Evolutionary conservation across 1,284 basidiomycete genomes (phyloP), one percentile per base, ranked within the genome.

Genomic region (Ceratobasidium theobromae): DNA sequence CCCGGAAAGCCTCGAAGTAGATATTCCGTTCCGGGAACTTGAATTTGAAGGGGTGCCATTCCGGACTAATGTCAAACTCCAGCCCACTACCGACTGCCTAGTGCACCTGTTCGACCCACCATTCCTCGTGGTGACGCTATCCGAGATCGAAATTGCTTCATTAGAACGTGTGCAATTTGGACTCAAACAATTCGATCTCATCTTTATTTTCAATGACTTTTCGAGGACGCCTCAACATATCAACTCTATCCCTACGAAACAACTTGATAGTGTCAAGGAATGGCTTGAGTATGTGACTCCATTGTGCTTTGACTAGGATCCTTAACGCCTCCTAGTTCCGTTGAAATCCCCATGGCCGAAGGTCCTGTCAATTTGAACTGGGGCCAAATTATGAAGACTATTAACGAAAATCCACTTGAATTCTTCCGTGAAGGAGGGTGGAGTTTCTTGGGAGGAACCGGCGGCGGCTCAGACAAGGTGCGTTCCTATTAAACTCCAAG

Each of bases 311-410:
- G 27, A 27, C n/a, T 46, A 58, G 48, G 71, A 65, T 11, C 18
- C 18, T 9, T n/a, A 21, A 55, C 65, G 16, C 18, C 52, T 43
- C 57, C 35, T 58, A 95, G 93, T 75, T 96, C 93, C 11, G 95
- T 97, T 65, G 97, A 99, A 76, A 96, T 99, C 67, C 89, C 95
- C 14, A 86, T 98, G 77, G 93, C 91, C 49, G 97, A 98, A 77
- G 93, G 96, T 9, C 93, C 94, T 1, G 94, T 99, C 78, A 99
- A 99, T 77, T 80, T 98, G 77, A 97, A 98, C 75, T 99, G 97
- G 97, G 87, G 88, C 16, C 92, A 92, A 2, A 98, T 99, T 75
- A 97, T 97, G 93, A 96, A 95, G 77, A 93, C 93, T 32, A 88
- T 97, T 78, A 96, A 96, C 72, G 95, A 98, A 70, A 92, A 91